These are phyloP conservation scores for Fraxinus floribunda DNA, from an alignment of 305 asterid genomes.

Conservation along the genomic window DNA sequence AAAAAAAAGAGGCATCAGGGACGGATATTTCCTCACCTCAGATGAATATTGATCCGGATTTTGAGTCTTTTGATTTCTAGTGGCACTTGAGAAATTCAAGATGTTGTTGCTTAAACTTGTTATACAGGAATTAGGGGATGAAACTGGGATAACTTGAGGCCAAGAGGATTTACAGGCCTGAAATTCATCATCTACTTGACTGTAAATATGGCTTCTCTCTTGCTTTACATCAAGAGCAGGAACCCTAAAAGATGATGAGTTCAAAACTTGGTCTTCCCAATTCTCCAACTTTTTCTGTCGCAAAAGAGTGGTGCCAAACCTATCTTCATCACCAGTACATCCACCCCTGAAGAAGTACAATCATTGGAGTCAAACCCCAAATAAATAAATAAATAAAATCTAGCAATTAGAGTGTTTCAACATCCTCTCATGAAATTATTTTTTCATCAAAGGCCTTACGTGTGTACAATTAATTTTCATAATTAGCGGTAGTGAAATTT, in stretches of 20 bases:
- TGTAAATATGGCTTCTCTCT: slow-evolving; percentile 28
- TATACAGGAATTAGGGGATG: slow-evolving; percentile 37
- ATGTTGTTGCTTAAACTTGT: slow-evolving; percentile 37
- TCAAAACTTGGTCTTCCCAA: slow-evolving; percentile 51
- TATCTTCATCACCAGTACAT: slow-evolving; percentile 31
- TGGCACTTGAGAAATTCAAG: slow-evolving; percentile 40
- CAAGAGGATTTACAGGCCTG: slow-evolving; percentile 23
- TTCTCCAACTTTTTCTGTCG: slow-evolving; percentile 40
- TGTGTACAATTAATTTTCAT: neutral
- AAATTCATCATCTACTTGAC: slow-evolving; percentile 20
- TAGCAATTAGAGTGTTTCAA: neutral
- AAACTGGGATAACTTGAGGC: slow-evolving; percentile 37
- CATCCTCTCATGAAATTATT: neutral
- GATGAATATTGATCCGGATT: slow-evolving; percentile 37
- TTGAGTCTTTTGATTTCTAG: slow-evolving; percentile 22
- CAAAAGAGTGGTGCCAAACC: slow-evolving; percentile 29
- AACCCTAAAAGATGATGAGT: slow-evolving; percentile 34
- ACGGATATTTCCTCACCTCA: slow-evolving; percentile 30
- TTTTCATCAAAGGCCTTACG: neutral
- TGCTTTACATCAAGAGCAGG: slow-evolving; percentile 37
- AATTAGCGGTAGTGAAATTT: neutral
- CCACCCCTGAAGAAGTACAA: slow-evolving; percentile 35
- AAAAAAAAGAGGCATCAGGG: neutral
- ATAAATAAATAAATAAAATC: neutral
- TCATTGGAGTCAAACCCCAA: neutral